phyloP scores from a whole-genome alignment of 371 early-diverging fungal species.

The Conidiobolus incongruus region DNA sequence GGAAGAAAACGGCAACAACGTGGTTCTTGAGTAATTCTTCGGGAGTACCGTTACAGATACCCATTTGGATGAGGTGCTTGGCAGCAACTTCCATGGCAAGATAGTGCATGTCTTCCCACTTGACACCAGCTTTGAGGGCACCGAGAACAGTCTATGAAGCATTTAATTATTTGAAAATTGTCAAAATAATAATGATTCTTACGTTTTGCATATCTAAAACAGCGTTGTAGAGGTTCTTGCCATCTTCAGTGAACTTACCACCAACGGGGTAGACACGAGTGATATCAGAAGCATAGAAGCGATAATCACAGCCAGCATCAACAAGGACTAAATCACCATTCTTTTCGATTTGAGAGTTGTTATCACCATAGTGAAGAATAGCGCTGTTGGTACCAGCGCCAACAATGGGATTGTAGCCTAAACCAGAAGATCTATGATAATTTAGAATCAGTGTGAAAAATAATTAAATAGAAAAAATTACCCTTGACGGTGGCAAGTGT shows the following conservation, averaged over 20 bases:
- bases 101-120: constrained; percentile 79
- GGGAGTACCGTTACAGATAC: constrained; percentile 41
- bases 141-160: constrained; percentile 29
- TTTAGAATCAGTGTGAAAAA: background rate
- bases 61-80: constrained; percentile 47
- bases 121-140: constrained; percentile 48
- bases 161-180: no score
- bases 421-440: constrained; percentile 1
- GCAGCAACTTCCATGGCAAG: constrained; percentile 45
- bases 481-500: constrained; percentile 21
- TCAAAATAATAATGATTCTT: no score
- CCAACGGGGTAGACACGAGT: constrained; percentile 76
- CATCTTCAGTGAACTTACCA: constrained; percentile 50
- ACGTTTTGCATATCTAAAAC: constrained; percentile 72
- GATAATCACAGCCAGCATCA: constrained; percentile 69
- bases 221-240: constrained; percentile 52
- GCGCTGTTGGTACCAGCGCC: constrained; percentile 26
- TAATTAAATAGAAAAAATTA: constrained; percentile 5
- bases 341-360: constrained; percentile 16
- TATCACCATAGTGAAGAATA: constrained; percentile 26
- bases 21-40: constrained; percentile 39
- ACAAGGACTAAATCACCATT: constrained; percentile 45
- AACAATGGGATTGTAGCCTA: constrained; percentile 30
- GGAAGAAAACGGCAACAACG: constrained; percentile 72
- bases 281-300: constrained; percentile 73